Base-by-base conservation (phyloP, 768 basidiomycete species). In the Aureoboletus auriporus region DNA sequence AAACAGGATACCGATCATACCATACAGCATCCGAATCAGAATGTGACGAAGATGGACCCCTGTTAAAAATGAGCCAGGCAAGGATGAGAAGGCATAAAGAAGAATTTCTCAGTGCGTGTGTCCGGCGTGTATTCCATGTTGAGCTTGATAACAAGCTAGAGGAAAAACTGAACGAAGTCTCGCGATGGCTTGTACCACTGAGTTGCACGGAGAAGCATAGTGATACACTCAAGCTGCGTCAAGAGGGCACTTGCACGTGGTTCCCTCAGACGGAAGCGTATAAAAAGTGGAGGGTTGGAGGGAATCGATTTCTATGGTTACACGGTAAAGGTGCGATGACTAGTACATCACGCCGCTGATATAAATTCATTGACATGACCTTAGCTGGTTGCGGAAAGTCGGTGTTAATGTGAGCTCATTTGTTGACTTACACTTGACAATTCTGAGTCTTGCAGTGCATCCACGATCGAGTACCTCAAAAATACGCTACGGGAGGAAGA, bases 161-260 rank as follows among this genome's bases (percentile, higher is more conserved):
- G 9, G 28, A 49, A 43, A 49, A 27, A 7, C 8, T 43, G 42
- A 37, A 42, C 29, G 47, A 43, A 14, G 35, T 43, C 30, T 33
- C 17, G 7, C 47, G 42, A 35, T 44, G 49, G 49, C 38, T 50
- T 17, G 26, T 20, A 28, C 14, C 49, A 11, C 16, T 50, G 4
- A 31, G 44, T 20, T 50, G 43, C 27, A 20, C 17, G 8, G 26
- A 26, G 30, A 44, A 40, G 17, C 43, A 50, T 23, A 7, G 17
- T 3, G 20, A 31, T 6, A 40, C 31, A 3, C 26, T 12, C 8
- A 39, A 27, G 30, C 28, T 44, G 12, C 38, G 49, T 23, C 49
- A 50, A 23, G 37, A 44, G 12, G 43, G 38, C 12, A 50, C 49
- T 0, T 35, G 49, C 23, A 50, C 13, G 3, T 50, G 43, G 49